A percentile compares a stretch with the other conserved stretches of the same genome.
Conservation (phyloP, 2,329 filamentous ascomycete species). For the Xylariaceae sp. region DNA sequence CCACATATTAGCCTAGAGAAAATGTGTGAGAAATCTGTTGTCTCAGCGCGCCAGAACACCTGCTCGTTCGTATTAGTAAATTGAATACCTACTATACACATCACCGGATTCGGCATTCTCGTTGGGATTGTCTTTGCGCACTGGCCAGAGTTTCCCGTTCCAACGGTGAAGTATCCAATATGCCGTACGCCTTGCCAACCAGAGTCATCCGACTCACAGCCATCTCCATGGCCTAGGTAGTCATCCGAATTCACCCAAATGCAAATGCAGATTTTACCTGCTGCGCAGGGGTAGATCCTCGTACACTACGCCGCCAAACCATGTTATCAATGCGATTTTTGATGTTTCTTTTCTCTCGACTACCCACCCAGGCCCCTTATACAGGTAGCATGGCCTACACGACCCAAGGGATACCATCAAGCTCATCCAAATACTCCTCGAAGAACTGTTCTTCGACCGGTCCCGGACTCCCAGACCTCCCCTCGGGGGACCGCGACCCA, state of each 20-base stretch:
- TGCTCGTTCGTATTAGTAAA: background rate
- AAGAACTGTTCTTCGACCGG: conserved; percentile 40
- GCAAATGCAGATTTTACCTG: background rate
- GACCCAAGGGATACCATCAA: conserved; percentile 50
- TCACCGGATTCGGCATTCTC: too few species aligned
- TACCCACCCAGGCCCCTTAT: too few species aligned
- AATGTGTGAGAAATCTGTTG: background rate
- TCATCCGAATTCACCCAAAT: background rate
- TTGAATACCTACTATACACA: background rate
- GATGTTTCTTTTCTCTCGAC: background rate
- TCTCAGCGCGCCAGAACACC: background rate
- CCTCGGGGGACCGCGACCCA: conserved; percentile 17
- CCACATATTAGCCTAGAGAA: background rate
- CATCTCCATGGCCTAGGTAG: background rate
- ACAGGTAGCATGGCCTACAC: conserved; percentile 12
- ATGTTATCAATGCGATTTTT: background rate
- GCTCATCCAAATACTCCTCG: conserved; percentile 51
- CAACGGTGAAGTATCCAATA: background rate
- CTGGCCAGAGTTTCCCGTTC: too few species aligned
- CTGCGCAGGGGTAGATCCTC: background rate
- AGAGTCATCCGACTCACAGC: background rate
- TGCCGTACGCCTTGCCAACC: background rate
- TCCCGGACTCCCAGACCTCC: conserved; percentile 20
- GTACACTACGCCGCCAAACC: background rate
- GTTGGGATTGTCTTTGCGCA: too few species aligned